Base-by-base conservation (phyloP, 75 land plant genomes). In the Cupressus sempervirens region DNA sequence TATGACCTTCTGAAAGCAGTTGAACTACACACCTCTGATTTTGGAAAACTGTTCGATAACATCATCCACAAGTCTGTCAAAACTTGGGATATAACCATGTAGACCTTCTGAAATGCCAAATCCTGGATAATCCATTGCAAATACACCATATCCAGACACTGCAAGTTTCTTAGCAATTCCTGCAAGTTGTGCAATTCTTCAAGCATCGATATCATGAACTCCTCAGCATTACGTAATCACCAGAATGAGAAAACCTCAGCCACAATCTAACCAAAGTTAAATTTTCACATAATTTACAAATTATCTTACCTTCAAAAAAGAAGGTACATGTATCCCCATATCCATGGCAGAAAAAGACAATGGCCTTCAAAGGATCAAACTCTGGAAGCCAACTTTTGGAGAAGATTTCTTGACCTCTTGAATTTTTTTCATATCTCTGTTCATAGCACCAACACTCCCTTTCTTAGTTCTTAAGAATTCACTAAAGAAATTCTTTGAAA, bases 271-370 rank as follows among this genome's bases (percentile, higher is more conserved):
- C 53, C 53, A 50, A 50, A 50, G 53, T 50, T 50, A 50, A 73
- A 73, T n/a, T 34, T 73, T 35, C 12, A 32, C 53, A 76, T 20
- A 76, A 7, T 76, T 65, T 20, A 40, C 40, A 45, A 76, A 40
- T 76, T 26, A 40, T 75, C 87, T 46, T 88, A 90, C 99, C 99
- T 89, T 97, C 99, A 85, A 93, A 87, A 84, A 94, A 97, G 86
- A 96, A 97, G 46, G 98, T 96, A 89, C 96, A 91, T 77, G 98
- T 96, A 82, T 97, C 98, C 40, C 99, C 98, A 90, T 96, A 97
- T 82, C 98, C 98, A 91, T 97, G 98, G 85, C 96, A 96, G 86
- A 89, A 88, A 81, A 87, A 97, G 65, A 97, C 82, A 32, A 93
- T 30, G 41, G 92, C 99, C 80, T 94, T 97, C 23, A 91, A 85